A percentile compares a stretch with the other conserved stretches of the same genome.
Conservation (phyloP, 1,284 basidiomycete genomes). For the Marasmius oreades region DNA sequence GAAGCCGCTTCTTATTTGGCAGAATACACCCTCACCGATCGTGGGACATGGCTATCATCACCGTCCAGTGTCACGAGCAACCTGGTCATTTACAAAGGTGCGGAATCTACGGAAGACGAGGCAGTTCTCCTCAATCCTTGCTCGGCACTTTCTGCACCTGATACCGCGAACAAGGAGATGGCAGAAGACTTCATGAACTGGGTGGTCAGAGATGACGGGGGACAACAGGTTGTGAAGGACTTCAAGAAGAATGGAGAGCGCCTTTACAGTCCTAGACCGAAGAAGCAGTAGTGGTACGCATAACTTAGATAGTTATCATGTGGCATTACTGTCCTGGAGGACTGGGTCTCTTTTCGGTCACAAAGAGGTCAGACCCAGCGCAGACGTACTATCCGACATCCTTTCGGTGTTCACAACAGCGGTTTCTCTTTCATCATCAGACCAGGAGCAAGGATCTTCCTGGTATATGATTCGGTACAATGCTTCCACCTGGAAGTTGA, state of each 20-base stretch:
- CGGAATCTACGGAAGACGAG: background rate
- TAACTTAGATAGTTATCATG: too few species aligned
- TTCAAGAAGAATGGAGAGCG: background rate
- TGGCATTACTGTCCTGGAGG: too few species aligned
- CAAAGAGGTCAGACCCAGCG: too few species aligned
- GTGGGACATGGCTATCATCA: slow-evolving; percentile 43
- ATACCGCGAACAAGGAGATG: background rate
- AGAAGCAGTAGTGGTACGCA: background rate
- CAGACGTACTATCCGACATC: too few species aligned
- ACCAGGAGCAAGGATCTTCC: too few species aligned
- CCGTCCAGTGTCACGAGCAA: background rate
- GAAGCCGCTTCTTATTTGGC: slow-evolving; percentile 37
- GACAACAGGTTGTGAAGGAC: background rate
- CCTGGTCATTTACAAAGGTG: background rate
- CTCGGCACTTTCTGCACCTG: background rate
- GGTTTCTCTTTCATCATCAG: too few species aligned
- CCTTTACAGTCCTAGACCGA: background rate
- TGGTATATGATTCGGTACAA: too few species aligned
- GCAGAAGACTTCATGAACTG: background rate
- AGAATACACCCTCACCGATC: slow-evolving; percentile 50
- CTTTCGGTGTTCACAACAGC: too few species aligned
- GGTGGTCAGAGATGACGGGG: background rate
- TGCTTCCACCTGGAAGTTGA: too few species aligned
- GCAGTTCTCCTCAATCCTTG: background rate
- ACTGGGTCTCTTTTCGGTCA: too few species aligned